These are phyloP conservation scores for Eucalyptus sideroxylon DNA, from an alignment of 345 rosid species.

Conservation along the genomic window DNA sequence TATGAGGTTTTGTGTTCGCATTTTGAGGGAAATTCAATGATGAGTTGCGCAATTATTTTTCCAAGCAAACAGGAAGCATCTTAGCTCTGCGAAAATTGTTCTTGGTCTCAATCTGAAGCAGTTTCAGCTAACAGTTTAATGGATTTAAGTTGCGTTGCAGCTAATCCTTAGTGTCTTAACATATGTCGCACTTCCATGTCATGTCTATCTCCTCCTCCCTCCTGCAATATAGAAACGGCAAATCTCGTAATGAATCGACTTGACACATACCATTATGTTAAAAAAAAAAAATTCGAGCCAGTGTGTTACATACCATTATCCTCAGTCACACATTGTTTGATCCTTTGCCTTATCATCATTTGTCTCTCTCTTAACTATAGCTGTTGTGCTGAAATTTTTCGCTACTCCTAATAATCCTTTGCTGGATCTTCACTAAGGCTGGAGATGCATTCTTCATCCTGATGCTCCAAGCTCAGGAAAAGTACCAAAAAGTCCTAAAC, in stretches of 20 bases:
- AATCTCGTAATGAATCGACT: background rate
- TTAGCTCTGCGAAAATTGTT: background rate
- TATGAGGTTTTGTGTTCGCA: background rate
- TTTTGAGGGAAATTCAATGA: background rate
- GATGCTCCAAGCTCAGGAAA: background rate
- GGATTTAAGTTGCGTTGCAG: background rate
- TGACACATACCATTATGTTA: too few relatives aligned
- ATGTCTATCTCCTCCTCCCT: background rate
- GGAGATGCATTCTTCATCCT: background rate
- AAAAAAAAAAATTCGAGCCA: background rate
- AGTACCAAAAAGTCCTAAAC: too few relatives aligned
- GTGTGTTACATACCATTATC: background rate
- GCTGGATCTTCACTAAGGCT: background rate
- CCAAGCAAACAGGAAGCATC: background rate
- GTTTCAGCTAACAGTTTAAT: background rate
- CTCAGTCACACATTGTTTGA: background rate
- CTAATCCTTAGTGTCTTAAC: background rate
- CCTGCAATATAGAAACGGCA: background rate
- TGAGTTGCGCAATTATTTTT: background rate
- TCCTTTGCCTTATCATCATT: background rate
- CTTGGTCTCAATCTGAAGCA: background rate
- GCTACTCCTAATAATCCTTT: background rate
- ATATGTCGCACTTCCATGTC: background rate
- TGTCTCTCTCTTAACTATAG: background rate
- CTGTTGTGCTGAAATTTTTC: background rate